A percentile compares a stretch with the other conserved stretches of the same genome.
These are phyloP conservation scores for Moniliophthora roreri DNA, from an alignment of 1,284 basidiomycete species.

Conservation along the genomic window DNA sequence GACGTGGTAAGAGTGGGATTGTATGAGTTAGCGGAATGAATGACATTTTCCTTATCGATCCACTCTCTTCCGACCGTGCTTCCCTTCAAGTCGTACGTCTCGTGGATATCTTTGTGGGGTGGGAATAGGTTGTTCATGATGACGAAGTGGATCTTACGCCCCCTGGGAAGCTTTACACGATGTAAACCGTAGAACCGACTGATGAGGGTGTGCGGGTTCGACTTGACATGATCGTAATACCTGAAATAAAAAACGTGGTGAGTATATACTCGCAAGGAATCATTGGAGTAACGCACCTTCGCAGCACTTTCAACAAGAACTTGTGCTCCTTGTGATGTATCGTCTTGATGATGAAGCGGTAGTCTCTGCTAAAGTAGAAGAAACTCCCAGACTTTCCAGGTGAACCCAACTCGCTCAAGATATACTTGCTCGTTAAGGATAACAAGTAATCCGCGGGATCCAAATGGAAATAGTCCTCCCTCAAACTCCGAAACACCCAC, in stretches of 20 bases:
- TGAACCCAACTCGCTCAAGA: conserved; percentile 96
- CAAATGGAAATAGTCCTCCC: conserved; percentile 92
- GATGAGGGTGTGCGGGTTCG: conserved; percentile 92
- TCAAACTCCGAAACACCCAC: conserved; percentile 94
- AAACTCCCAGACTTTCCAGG: conserved; percentile 98
- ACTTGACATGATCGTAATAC: conserved; percentile 87
- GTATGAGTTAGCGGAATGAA: not conserved
- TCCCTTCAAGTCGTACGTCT: conserved; percentile 97
- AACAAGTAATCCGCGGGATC: conserved; percentile 98
- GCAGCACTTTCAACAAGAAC: conserved; percentile 85
- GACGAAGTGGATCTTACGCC: conserved; percentile 97
- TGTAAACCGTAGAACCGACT: conserved; percentile 96
- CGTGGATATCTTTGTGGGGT: conserved; percentile 95
- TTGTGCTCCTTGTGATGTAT: conserved; percentile 95
- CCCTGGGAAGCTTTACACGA: conserved; percentile 93
- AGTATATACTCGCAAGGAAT: not conserved
- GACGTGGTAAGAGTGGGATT: not conserved
- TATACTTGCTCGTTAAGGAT: conserved; percentile 96
- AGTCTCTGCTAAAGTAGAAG: conserved; percentile 99
- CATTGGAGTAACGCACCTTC: conserved; percentile 32
- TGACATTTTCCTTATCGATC: conserved; percentile 45
- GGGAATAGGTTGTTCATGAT: conserved; percentile 99
- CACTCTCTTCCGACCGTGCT: conserved; percentile 90
- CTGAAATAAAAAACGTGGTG: not conserved
- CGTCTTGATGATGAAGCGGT: conserved; percentile 99